Percentiles rank a stretch among this genome's conserved stretches.
Evolutionary conservation across 306 rosid genomes (phyloP).

Genomic region (Rosa persica): DNA sequence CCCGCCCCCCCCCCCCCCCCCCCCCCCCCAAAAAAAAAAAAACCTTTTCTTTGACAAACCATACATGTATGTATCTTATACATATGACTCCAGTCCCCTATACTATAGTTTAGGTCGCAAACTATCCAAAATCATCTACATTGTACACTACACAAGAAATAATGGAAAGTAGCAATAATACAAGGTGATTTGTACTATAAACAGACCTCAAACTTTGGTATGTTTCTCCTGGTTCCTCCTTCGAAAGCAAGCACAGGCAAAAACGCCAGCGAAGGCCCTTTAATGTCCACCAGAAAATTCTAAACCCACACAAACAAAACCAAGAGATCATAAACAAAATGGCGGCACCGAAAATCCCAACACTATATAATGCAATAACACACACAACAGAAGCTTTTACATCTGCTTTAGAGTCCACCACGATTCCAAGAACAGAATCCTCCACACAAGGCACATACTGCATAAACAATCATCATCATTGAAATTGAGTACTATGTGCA

Average conservation of each 20-base stretch:
- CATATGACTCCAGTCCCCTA: neutral
- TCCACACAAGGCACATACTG: slow-evolving; percentile 86
- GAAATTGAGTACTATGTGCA: neutral
- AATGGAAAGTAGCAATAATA: neutral
- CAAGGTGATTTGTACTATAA: neutral
- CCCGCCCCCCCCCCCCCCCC: too few relatives aligned
- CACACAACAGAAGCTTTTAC: slow-evolving; percentile 48
- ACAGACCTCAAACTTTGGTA: slow-evolving; percentile 86
- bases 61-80: neutral
- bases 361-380: neutral
- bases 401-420: slow-evolving; percentile 79
- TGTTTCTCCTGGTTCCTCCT: slow-evolving; percentile 98
- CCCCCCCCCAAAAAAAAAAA: neutral
- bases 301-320: slow-evolving; percentile 27
- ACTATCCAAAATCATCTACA: neutral
- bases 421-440: slow-evolving; percentile 89
- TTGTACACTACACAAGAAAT: neutral
- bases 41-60: neutral
- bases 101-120: neutral
- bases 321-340: slow-evolving; percentile 7
- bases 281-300: slow-evolving; percentile 93
- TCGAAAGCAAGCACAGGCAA: slow-evolving; percentile 96
- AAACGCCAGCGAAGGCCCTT: slow-evolving; percentile 79
- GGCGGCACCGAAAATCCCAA: slow-evolving; percentile 2
- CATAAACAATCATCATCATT: slow-evolving; percentile 17